Percentiles rank a stretch among this genome's conserved stretches.
These are phyloP conservation scores for Lupinus albus DNA, from an alignment of 306 rosid genomes.

Conservation along the genomic window DNA sequence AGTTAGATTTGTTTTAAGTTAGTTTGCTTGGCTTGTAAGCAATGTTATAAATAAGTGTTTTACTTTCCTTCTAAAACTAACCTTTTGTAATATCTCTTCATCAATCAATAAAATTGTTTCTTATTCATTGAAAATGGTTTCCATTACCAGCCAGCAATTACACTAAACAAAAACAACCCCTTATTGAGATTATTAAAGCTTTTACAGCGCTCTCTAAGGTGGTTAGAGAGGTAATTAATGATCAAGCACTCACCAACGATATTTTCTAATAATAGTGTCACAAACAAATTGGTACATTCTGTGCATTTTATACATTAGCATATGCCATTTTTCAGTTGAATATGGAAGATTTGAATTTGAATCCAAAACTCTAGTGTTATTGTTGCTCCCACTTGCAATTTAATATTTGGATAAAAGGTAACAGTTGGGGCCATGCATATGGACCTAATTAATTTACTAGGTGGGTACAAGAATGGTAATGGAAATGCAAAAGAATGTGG, in stretches of 20 bases:
- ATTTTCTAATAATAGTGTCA: slow-evolving; percentile 24
- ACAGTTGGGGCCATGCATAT: slow-evolving; percentile 12
- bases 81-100: too few relatives aligned
- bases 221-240: slow-evolving; percentile 1
- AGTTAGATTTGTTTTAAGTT: too few relatives aligned
- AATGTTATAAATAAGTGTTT: too few relatives aligned
- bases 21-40: too few relatives aligned
- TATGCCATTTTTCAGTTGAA: neutral
- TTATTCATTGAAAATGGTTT: too few relatives aligned
- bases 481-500: neutral
- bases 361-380: neutral
- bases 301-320: neutral
- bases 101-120: too few relatives aligned
- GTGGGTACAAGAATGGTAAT: neutral
- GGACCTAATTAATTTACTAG: neutral
- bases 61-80: too few relatives aligned
- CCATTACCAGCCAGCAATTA: slow-evolving; percentile 29
- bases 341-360: slow-evolving; percentile 28
- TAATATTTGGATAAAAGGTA: slow-evolving; percentile 26
- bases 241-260: slow-evolving; percentile 17
- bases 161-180: neutral
- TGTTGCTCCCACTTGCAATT: neutral
- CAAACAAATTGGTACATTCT: slow-evolving; percentile 17
- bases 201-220: neutral
- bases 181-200: slow-evolving; percentile 10